Evolutionary conservation across 257 asterid genomes (phyloP).

Genomic region (Solanum chaucha): DNA sequence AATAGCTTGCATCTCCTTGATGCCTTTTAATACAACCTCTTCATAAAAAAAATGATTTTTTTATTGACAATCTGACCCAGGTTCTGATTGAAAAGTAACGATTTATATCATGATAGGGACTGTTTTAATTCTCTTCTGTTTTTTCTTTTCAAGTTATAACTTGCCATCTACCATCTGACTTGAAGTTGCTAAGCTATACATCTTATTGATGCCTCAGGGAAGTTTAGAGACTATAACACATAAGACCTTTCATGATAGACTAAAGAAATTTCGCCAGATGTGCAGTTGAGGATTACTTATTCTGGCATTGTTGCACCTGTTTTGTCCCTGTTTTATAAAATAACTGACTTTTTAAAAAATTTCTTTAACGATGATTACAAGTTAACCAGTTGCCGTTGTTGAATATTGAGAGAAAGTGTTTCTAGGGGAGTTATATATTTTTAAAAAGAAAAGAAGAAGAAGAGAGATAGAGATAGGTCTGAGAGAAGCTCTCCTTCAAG

Average conservation of each 20-base stretch:
- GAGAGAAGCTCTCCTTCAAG: background rate
- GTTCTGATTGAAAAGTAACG: background rate
- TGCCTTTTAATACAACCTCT: too few species aligned
- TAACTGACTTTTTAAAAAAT: background rate
- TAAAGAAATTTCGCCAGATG: background rate
- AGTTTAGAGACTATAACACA: background rate
- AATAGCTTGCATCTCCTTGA: too few species aligned
- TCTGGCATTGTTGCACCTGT: background rate
- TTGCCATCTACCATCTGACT: background rate
- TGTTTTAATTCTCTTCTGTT: background rate
- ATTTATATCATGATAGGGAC: background rate
- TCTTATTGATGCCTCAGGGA: background rate
- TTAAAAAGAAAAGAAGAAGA: background rate
- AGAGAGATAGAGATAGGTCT: background rate
- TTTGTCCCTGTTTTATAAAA: background rate
- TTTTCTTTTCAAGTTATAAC: background rate
- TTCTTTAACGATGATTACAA: background rate
- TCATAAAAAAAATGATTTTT: background rate
- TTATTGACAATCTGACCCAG: background rate
- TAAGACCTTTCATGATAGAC: background rate
- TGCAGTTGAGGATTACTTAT: background rate
- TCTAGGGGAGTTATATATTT: background rate
- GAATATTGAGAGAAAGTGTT: background rate
- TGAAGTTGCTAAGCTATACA: background rate
- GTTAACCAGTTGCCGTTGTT: background rate